Percentiles rank a stretch among this genome's conserved stretches.
Evolutionary conservation across 108 stramenopile species (phyloP).

Genomic region (Nitzschia sp.): DNA sequence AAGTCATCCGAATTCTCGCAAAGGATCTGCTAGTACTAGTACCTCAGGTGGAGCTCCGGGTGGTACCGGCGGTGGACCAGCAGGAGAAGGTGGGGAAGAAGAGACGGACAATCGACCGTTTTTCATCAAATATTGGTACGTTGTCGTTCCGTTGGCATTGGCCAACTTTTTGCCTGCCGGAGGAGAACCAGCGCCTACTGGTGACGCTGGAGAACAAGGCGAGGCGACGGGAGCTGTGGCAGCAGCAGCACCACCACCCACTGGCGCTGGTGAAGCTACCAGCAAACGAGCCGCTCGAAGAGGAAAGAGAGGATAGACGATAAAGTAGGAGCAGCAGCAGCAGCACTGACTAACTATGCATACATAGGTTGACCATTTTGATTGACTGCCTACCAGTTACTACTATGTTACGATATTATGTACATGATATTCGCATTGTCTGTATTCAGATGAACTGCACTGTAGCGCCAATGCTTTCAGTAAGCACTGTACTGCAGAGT

Average conservation of each 20-base stretch:
- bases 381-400: too few relatives aligned
- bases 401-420: too few relatives aligned
- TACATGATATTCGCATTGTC: too few relatives aligned
- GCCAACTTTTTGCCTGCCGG: slow-evolving; percentile 46
- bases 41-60: slow-evolving; percentile 15
- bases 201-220: not conserved
- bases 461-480: too few relatives aligned
- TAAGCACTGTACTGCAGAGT: too few relatives aligned
- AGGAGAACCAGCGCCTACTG: slow-evolving; percentile 10
- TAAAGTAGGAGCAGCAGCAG: too few relatives aligned
- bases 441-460: too few relatives aligned
- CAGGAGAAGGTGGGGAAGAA: too few relatives aligned
- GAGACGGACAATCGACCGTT: slow-evolving; percentile 42
- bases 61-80: not conserved
- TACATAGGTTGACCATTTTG: too few relatives aligned
- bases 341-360: too few relatives aligned
- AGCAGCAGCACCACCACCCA: not conserved
- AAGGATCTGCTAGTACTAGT: slow-evolving; percentile 3
- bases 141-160: slow-evolving; percentile 66
- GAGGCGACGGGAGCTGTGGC: not conserved
- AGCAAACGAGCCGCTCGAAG: not conserved
- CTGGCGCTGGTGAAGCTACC: not conserved
- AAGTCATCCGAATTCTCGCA: slow-evolving; percentile 30
- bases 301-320: slow-evolving; percentile 20
- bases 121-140: slow-evolving; percentile 79